Conservation (phyloP, 2,329 filamentous ascomycete species). For the Fusarium pseudoanthophilum region DNA sequence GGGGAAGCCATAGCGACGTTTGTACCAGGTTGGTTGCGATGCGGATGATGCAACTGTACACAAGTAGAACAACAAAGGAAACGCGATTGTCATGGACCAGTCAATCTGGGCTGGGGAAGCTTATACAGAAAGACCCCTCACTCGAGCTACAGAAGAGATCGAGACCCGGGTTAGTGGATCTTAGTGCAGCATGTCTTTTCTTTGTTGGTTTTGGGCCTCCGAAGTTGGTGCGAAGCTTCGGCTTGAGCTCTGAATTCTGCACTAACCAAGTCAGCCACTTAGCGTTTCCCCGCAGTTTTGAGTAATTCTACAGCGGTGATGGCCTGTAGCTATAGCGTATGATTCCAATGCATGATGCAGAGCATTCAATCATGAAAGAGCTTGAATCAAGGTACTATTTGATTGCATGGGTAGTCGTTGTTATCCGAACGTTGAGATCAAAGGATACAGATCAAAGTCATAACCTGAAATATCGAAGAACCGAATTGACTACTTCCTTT, state of each 20-base stretch:
- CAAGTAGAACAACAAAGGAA: not conserved
- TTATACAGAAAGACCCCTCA: not conserved
- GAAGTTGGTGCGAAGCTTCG: not conserved
- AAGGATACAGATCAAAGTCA: rapidly evolving
- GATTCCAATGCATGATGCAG: rapidly evolving
- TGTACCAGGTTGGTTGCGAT: not conserved
- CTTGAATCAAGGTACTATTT: rapidly evolving
- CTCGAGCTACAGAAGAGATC: not conserved
- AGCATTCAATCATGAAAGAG: not conserved
- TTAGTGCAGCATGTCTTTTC: not conserved
- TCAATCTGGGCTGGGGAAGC: not conserved
- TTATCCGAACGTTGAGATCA: rapidly evolving
- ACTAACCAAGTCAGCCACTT: not conserved
- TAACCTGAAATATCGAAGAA: not conserved
- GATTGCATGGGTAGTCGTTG: rapidly evolving
- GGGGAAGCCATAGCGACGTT: not conserved
- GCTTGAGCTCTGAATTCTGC: not conserved
- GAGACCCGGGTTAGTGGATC: not conserved
- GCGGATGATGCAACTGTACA: not conserved
- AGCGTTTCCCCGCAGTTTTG: not conserved
- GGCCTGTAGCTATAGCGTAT: not conserved
- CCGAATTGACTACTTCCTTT: not conserved
- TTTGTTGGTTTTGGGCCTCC: not conserved
- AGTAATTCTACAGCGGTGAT: not conserved
- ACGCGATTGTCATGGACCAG: not conserved